Evolutionary conservation across 2,329 filamentous ascomycete species (phyloP).

Genomic region (Ophiocordyceps robertsii): DNA sequence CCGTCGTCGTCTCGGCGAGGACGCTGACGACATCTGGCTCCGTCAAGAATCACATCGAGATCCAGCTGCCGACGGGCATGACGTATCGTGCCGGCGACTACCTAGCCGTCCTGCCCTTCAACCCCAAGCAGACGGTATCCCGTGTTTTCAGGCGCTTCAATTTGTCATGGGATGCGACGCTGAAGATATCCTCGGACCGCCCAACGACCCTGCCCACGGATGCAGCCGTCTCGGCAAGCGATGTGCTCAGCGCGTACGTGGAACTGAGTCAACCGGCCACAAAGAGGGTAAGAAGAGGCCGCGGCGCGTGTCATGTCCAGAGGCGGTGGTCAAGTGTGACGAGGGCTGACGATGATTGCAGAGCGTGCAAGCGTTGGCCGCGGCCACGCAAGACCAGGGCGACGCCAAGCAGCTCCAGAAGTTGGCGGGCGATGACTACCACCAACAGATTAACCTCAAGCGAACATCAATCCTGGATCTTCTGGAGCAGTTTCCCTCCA

Average conservation of each 20-base stretch:
- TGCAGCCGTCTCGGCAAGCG: slow-evolving; percentile 43
- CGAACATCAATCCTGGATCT: slow-evolving; percentile 55
- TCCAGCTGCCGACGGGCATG: slow-evolving; percentile 52
- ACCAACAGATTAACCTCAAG: slow-evolving; percentile 36
- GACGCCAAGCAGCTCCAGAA: slow-evolving; percentile 27
- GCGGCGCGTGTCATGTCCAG: background rate
- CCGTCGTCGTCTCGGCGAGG: slow-evolving; percentile 39
- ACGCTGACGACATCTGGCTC: slow-evolving; percentile 36
- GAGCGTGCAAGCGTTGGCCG: slow-evolving; percentile 29
- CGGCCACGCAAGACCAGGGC: slow-evolving; percentile 32
- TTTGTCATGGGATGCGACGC: slow-evolving; percentile 53
- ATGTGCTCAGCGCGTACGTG: slow-evolving; percentile 56
- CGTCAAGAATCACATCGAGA: slow-evolving; percentile 51
- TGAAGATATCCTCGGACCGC: slow-evolving; percentile 43
- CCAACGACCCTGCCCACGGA: slow-evolving; percentile 41
- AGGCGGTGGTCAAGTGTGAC: background rate
- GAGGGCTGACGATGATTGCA: slow-evolving; percentile 1
- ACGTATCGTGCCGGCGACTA: slow-evolving; percentile 65
- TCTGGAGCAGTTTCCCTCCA: slow-evolving; percentile 46
- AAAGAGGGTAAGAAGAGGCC: slow-evolving; percentile 35
- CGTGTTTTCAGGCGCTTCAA: slow-evolving; percentile 53
- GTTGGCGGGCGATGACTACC: slow-evolving; percentile 33
- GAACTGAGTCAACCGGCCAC: slow-evolving; percentile 63
- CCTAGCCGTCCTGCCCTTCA: slow-evolving; percentile 58
- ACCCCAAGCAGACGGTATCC: slow-evolving; percentile 46